Percentiles rank a stretch among this genome's conserved stretches.
phyloP scores from a whole-genome alignment of 805 yeast genomes.

The Myxozyma neglecta region DNA sequence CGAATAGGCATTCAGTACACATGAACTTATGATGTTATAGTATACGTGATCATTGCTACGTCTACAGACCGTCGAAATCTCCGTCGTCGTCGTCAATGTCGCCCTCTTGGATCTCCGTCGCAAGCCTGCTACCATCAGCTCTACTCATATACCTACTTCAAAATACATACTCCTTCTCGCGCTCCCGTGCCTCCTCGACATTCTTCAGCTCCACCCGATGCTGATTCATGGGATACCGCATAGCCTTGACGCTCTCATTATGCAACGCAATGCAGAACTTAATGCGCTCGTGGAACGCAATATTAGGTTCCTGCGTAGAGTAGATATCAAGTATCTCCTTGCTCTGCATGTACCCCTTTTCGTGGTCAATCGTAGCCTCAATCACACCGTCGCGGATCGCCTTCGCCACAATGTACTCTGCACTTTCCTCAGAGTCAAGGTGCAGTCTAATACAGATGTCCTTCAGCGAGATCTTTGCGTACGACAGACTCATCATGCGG shows the following conservation, averaged over 20 bases:
- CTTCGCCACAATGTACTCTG: constrained; percentile 95
- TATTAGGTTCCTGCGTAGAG: constrained; percentile 83
- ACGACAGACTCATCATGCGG: constrained; percentile 85
- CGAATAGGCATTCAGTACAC: background rate
- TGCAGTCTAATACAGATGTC: constrained; percentile 92
- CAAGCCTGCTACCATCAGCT: constrained; percentile 36
- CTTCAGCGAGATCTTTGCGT: constrained; percentile 84
- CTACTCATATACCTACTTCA: background rate
- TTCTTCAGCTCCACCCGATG: constrained; percentile 52
- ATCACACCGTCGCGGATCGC: constrained; percentile 97
- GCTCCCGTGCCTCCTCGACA: constrained; percentile 57
- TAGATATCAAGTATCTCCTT: constrained; percentile 83
- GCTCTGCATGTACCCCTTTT: constrained; percentile 86
- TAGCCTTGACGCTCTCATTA: constrained; percentile 88
- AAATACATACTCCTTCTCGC: constrained; percentile 47
- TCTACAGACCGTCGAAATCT: constrained; percentile 29
- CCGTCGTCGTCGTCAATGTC: constrained; percentile 47
- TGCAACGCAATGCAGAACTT: constrained; percentile 86
- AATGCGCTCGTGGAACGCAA: constrained; percentile 88
- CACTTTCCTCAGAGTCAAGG: constrained; percentile 90
- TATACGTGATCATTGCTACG: background rate
- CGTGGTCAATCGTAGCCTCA: constrained; percentile 90
- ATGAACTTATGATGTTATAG: background rate
- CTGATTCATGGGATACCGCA: constrained; percentile 78
- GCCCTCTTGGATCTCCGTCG: constrained; percentile 47